Evolutionary conservation across 352 stramenopile genomes (phyloP).

Genomic region (Globisporangium cystogenes): DNA sequence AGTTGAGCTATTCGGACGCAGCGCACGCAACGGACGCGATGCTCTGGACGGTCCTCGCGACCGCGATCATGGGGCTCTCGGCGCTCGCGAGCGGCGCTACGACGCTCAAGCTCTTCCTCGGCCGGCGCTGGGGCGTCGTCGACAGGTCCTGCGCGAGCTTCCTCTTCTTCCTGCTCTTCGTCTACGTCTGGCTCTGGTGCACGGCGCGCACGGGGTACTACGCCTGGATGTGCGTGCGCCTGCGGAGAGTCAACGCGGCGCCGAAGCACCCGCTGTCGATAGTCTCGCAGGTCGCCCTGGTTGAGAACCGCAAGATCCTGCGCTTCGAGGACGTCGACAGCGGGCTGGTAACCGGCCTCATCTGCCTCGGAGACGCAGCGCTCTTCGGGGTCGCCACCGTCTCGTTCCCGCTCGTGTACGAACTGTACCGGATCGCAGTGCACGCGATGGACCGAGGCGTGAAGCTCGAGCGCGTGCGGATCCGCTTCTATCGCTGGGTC

Average conservation of each 20-base stretch:
- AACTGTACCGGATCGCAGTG: constrained; percentile 43
- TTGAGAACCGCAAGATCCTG: constrained; percentile 35
- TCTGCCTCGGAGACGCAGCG: constrained; percentile 37
- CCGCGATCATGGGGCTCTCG: constrained; percentile 14
- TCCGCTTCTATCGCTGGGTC: constrained; percentile 26
- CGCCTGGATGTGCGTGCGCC: constrained; percentile 22
- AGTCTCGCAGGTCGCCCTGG: constrained; percentile 27
- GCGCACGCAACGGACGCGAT: constrained; percentile 9
- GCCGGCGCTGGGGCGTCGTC: constrained; percentile 24
- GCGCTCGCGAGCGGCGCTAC: constrained; percentile 14
- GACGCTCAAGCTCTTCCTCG: constrained; percentile 19
- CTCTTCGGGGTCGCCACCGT: constrained; percentile 42
- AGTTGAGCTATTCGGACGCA: no score
- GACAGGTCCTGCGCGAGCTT: constrained; percentile 24
- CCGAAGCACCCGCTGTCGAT: constrained; percentile 21
- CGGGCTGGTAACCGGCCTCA: constrained; percentile 26
- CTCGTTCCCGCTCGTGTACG: constrained; percentile 46
- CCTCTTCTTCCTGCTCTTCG: constrained; percentile 36
- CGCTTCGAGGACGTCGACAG: constrained; percentile 20
- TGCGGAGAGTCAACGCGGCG: constrained; percentile 19
- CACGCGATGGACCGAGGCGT: constrained; percentile 60
- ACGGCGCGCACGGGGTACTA: constrained; percentile 14
- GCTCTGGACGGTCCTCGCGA: constrained; percentile 24
- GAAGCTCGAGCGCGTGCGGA: constrained; percentile 32
- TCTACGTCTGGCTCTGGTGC: constrained; percentile 26